Evolutionary conservation across 75 land plant genomes (phyloP).

Genomic region (Cupressus sempervirens): DNA sequence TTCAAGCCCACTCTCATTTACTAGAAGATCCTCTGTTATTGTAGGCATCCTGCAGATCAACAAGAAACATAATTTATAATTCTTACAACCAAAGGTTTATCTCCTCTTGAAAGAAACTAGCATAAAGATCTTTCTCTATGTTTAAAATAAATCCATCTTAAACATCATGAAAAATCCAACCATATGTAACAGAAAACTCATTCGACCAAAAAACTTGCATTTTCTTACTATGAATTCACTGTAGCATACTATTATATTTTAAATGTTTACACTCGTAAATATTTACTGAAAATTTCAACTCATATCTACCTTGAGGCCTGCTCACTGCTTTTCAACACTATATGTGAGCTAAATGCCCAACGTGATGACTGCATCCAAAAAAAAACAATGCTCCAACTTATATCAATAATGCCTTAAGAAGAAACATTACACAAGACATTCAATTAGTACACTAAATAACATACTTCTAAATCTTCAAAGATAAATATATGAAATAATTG

Average conservation of each 20-base stretch:
- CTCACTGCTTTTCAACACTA: slow-evolving; percentile 66
- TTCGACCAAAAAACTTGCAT: neutral
- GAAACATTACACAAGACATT: neutral
- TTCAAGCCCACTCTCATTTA: slow-evolving; percentile 37
- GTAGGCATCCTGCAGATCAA: slow-evolving; percentile 44
- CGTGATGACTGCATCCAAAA: slow-evolving; percentile 54
- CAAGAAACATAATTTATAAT: neutral
- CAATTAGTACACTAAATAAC: neutral
- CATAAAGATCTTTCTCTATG: neutral
- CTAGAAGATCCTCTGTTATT: slow-evolving; percentile 40
- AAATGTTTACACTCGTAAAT: neutral
- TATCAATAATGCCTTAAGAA: neutral
- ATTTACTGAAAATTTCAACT: neutral
- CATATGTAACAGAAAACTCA: neutral
- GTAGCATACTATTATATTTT: neutral
- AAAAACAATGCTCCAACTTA: neutral
- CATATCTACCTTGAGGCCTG: slow-evolving; percentile 61
- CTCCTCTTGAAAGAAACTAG: neutral
- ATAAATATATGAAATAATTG: no score
- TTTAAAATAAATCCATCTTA: neutral
- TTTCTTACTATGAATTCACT: neutral
- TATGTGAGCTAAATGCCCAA: slow-evolving; percentile 80
- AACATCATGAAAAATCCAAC: neutral
- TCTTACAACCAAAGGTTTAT: neutral
- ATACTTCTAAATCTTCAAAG: neutral